Evolutionary conservation across 1,284 basidiomycete species (phyloP).

Genomic region (Somion occarium): DNA sequence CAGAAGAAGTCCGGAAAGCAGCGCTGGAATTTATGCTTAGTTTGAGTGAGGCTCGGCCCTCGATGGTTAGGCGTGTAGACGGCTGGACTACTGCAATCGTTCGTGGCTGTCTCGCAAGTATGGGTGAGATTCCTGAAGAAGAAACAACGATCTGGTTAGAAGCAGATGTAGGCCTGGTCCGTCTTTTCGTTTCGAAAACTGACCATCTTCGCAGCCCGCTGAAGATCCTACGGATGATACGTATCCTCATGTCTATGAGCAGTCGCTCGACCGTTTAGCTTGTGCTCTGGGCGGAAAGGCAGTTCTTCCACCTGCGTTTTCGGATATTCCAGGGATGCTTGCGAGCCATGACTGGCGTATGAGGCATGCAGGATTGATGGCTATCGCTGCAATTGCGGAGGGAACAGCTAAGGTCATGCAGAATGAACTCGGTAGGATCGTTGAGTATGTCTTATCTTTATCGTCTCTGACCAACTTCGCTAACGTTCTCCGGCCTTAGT

Average conservation of each 20-base stretch:
- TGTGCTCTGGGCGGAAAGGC: conserved; percentile 69
- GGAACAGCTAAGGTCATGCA: conserved; percentile 75
- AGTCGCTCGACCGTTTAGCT: conserved; percentile 71
- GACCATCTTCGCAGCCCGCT: conserved; percentile 42
- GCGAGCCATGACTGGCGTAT: conserved; percentile 76
- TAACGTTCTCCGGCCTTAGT: conserved; percentile 31
- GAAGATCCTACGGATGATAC: conserved; percentile 69
- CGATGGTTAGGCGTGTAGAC: conserved; percentile 58
- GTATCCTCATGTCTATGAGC: conserved; percentile 74
- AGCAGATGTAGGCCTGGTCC: conserved; percentile 54
- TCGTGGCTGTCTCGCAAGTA: conserved; percentile 71
- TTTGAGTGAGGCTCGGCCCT: conserved; percentile 62
- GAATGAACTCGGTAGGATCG: conserved; percentile 70
- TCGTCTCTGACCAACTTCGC: not conserved
- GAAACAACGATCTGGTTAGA: conserved; percentile 62
- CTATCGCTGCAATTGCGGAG: conserved; percentile 74
- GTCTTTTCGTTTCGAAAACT: not conserved
- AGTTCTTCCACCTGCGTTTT: conserved; percentile 71
- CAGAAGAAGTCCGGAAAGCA: conserved; percentile 54
- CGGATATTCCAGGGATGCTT: conserved; percentile 77
- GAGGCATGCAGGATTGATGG: conserved; percentile 78
- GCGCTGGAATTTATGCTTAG: conserved; percentile 76
- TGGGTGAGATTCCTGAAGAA: conserved; percentile 69
- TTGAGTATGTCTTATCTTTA: conserved; percentile 40
- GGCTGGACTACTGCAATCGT: conserved; percentile 69